Base-by-base conservation (phyloP, 2,329 filamentous ascomycete species). In the Pseudogymnoascus sp. region DNA sequence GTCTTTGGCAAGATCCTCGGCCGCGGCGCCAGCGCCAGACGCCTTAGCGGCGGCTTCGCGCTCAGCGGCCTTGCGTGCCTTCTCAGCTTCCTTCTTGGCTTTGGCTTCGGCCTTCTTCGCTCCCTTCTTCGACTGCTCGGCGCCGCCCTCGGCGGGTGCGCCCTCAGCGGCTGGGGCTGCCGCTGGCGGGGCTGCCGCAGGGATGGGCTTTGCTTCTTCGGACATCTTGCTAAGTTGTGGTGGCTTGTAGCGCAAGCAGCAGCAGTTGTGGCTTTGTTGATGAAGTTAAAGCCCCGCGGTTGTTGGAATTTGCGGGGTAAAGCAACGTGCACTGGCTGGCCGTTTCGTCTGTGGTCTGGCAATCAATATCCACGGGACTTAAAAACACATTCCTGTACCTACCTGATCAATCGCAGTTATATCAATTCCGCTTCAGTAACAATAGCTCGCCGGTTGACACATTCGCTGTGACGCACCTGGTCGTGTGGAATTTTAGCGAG, bases 21-120 rank as follows among this genome's bases (percentile, higher is more conserved):
- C 82, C 67, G 83, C 81, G 78, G 14, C 80, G 80, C 75, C 86
- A 85, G 85, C 85, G 65, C 88, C 84, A 36, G 84, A 83, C 36
- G 85, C 87, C 66, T 87, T 86, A 64, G 85, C 84, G 46, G 85
- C 85, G 65, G 89, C 88, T 72, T 90, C 88, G 72, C 89, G 87
- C 69, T 91, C 89, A n/a, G 87, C 88, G 62, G 85, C 81, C 76
- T 86, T 78, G 65, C 83, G 82, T 8, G 43, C 43, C 43, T 49
- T 14, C 14, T 49, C 43, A 2, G 43, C 43, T 9, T 49, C 14
- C 43, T 49, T 49, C 43, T 28, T 49, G 23, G 43, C 43, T 5
- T 49, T 49, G 74, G 79, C 96, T n/a, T 49, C 43, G 43, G 43
- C 43, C 21, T 49, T 16, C 14, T 49, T 49, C 7, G 43, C 23